Base-by-base conservation (phyloP, 768 basidiomycete species). In the Daedaleopsis sinensis region DNA sequence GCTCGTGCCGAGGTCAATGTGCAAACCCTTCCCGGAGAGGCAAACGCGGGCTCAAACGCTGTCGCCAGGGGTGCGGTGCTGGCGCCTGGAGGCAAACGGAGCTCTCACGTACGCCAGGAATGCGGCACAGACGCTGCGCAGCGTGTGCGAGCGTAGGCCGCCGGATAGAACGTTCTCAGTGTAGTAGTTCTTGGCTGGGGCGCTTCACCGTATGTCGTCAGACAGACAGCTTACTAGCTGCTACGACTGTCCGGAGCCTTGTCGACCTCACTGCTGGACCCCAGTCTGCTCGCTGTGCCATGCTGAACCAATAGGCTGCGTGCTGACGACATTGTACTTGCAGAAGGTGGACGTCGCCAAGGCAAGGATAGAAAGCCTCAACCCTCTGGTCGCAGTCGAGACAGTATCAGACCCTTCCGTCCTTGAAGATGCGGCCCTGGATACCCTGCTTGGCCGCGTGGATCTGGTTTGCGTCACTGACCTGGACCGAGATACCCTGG, bases 401-500 rank as follows among this genome's bases (percentile, higher is more conserved):
- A 85, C 87, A 21, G 71, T 89, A 44, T 79, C 89, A 44, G 79
- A 82, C 57, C 68, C 76, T 11, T 72, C 81, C 42, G 72, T 78
- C 18, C 73, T 86, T 46, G 79, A 84, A 36, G 80, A 77, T 43
- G 81, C 81, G 52, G 78, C 74, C 47, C 79, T 94, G 32, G 83
- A 85, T 61, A 74, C 78, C 23, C 73, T 94, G 51, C 78, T 93
- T 21, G 79, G 82, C 59, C 73, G 74, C 42, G 87, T 94, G 43
- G 93, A 97, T 74, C 78, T 98, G 62, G 90, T 98, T 43, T 95
- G 95, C 65, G 84, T 90, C 47, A 95, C 93, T 11, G 95, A 97
- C 73, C 80, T 85, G 78, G 79, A 86, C 64, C 80, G 84, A 61
- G 81, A 88, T 53, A 82, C 80, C 64, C 73, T 94, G 73, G 94